These are phyloP conservation scores for Eucalyptus regnans DNA, from an alignment of 345 rosid species.

Conservation along the genomic window DNA sequence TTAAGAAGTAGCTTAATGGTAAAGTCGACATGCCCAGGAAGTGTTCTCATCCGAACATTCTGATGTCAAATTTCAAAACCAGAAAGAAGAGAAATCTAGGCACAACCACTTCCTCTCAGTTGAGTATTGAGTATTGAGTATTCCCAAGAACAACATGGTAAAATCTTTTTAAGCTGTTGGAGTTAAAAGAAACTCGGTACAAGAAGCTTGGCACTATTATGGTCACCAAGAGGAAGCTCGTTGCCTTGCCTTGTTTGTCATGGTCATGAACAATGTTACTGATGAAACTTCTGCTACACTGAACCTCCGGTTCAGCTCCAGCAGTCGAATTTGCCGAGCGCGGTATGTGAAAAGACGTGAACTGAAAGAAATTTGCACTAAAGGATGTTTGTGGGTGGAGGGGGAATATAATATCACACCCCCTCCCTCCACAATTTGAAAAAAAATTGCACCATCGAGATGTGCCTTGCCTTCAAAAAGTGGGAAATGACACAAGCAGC, in stretches of 20 bases:
- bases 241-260: not conserved
- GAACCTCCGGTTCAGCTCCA: not conserved
- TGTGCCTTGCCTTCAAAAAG: slow-evolving; percentile 10
- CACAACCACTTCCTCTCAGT: not conserved
- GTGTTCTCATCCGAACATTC: not conserved
- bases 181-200: not conserved
- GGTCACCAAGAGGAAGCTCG: not conserved
- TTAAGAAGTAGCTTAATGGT: not conserved
- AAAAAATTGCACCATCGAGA: not conserved
- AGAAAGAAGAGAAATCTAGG: not conserved
- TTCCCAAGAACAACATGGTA: not conserved
- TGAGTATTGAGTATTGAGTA: not conserved
- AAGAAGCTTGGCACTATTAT: not conserved
- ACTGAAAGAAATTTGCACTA: not conserved
- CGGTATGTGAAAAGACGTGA: not conserved
- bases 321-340: not conserved
- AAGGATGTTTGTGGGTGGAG: not conserved
- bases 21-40: not conserved
- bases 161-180: not conserved
- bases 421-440: not conserved
- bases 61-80: not conserved
- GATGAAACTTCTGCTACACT: not conserved
- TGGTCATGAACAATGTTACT: not conserved
- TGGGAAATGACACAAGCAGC: slow-evolving; percentile 26
- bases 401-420: not conserved